Percentiles rank a stretch among this genome's conserved stretches.
These are phyloP conservation scores for Inga oerstediana DNA, from an alignment of 306 rosid genomes.

Conservation along the genomic window DNA sequence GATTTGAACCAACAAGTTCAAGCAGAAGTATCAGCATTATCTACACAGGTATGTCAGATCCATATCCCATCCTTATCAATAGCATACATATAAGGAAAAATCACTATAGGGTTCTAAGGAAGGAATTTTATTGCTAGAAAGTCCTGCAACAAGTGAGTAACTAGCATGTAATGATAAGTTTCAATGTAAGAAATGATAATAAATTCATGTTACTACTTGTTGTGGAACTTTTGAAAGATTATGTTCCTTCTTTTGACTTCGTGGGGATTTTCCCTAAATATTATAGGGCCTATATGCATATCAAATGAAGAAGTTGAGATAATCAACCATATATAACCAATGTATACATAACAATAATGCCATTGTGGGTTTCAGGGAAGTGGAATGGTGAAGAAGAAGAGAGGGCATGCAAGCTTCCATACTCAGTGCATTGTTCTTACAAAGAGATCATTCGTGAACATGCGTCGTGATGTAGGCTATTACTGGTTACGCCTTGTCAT, in stretches of 20 bases:
- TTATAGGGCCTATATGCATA: too few species aligned
- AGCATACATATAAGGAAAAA: neutral
- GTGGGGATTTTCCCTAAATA: neutral
- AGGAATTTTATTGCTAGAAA: too few species aligned
- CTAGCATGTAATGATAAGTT: neutral
- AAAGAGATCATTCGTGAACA: constrained; percentile 63
- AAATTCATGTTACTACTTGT: too few species aligned
- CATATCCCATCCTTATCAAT: neutral
- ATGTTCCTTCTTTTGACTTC: too few species aligned
- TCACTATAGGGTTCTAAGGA: too few species aligned
- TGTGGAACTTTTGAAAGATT: too few species aligned
- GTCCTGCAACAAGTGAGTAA: too few species aligned
- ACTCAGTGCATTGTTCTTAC: constrained; percentile 58
- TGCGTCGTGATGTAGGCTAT: constrained; percentile 68
- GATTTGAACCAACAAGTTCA: neutral
- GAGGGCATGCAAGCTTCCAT: constrained; percentile 49
- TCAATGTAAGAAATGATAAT: constrained; percentile 35
- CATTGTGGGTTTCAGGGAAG: constrained; percentile 30
- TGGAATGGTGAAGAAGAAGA: constrained; percentile 31
- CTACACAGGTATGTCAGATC: constrained; percentile 25
- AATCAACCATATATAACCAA: too few species aligned
- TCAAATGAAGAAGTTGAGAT: too few species aligned
- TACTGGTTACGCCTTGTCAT: constrained; percentile 66
- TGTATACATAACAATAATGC: too few species aligned
- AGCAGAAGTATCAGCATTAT: constrained; percentile 23